Evolutionary conservation across 2,329 filamentous ascomycete species (phyloP).

Genomic region (Cladobotryum mycophilum): DNA sequence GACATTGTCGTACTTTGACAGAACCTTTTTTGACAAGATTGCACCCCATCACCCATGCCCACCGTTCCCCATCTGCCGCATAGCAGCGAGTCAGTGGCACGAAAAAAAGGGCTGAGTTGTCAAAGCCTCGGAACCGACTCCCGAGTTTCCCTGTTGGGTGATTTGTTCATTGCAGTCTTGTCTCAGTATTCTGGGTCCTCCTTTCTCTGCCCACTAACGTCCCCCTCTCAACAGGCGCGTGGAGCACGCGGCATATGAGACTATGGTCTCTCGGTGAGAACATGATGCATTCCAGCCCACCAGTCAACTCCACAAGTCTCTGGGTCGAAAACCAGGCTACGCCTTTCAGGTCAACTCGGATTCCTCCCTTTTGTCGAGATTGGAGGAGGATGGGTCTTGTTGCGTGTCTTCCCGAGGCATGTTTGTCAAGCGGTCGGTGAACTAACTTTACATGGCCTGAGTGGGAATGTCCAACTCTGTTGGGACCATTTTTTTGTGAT

Average conservation of each 20-base stretch:
- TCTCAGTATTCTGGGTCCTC: background rate
- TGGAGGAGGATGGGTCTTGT: background rate
- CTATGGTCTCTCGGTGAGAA: background rate
- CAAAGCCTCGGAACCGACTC: too few relatives aligned
- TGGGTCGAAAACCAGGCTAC: background rate
- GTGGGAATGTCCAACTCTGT: background rate
- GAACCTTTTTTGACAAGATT: too few relatives aligned
- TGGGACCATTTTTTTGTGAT: too few relatives aligned
- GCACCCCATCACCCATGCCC: too few relatives aligned
- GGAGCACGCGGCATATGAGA: slow-evolving; percentile 1
- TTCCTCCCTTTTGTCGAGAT: background rate
- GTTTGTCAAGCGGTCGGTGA: too few relatives aligned
- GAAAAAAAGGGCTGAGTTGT: too few relatives aligned
- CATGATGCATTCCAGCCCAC: background rate
- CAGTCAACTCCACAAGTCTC: too few relatives aligned
- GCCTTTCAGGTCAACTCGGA: background rate
- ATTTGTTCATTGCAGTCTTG: background rate
- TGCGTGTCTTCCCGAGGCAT: background rate
- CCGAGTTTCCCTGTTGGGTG: too few relatives aligned
- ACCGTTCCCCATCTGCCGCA: too few relatives aligned
- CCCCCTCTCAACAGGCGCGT: background rate
- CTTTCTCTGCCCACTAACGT: too few relatives aligned
- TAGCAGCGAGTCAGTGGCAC: too few relatives aligned
- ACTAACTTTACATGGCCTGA: background rate
- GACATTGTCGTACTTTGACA: too few relatives aligned